phyloP scores from a whole-genome alignment of 179 eudicot species.

The Heliamphora pulchella region DNA sequence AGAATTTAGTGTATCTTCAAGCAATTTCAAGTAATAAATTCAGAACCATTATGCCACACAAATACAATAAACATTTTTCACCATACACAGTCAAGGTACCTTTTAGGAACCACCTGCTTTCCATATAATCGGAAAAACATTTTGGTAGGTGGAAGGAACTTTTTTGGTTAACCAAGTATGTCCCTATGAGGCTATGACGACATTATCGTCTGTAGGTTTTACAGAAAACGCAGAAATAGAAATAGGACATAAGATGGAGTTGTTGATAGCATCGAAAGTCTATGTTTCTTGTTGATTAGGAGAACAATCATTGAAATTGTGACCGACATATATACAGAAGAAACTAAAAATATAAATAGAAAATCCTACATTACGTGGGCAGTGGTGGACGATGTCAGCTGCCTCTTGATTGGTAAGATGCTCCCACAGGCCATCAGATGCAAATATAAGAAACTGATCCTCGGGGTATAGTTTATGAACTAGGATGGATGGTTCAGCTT shows the following conservation, averaged over 20 bases:
- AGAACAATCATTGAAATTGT: neutral
- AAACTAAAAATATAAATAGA: neutral
- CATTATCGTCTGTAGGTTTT: neutral
- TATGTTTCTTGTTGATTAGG: neutral
- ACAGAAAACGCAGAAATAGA: neutral
- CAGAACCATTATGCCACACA: neutral
- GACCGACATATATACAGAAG: neutral
- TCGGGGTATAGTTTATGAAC: slow-evolving; percentile 65
- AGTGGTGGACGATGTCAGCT: slow-evolving; percentile 70
- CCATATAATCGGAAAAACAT: neutral
- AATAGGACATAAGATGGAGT: neutral
- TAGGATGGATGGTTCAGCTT: slow-evolving; percentile 70
- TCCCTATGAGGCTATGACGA: neutral
- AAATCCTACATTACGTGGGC: slow-evolving; percentile 59
- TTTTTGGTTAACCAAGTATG: neutral
- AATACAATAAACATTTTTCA: neutral
- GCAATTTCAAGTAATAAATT: neutral
- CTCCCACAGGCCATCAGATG: slow-evolving; percentile 98
- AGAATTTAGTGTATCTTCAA: slow-evolving; percentile 14
- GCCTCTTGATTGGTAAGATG: slow-evolving; percentile 91
- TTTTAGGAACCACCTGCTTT: neutral
- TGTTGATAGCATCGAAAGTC: neutral
- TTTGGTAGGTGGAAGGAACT: neutral
- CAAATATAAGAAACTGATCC: slow-evolving; percentile 82
- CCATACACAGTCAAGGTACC: neutral